These are phyloP conservation scores for Talaromyces sp. DNA, from an alignment of 2,329 filamentous ascomycete species.

Conservation along the genomic window DNA sequence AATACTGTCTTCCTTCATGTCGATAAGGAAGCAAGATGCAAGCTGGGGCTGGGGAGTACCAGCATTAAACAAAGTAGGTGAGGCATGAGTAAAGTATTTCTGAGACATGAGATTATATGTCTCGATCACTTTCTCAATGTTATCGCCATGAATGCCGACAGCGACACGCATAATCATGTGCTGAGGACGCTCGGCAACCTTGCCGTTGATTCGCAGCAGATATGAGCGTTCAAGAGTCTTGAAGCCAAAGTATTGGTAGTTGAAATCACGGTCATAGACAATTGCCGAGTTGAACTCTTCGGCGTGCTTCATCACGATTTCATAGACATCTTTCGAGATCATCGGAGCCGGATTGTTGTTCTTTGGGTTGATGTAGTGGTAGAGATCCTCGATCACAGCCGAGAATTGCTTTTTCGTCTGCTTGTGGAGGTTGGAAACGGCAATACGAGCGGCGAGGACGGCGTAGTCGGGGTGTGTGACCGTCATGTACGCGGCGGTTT, in stretches of 20 bases:
- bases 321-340: conserved; percentile 88
- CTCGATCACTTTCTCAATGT: conserved; percentile 91
- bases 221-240: conserved; percentile 98
- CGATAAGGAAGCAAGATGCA: conserved; percentile 96
- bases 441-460: conserved; percentile 95
- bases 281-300: conserved; percentile 98
- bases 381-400: conserved; percentile 86
- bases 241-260: conserved; percentile 99
- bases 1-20: conserved; percentile 99
- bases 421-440: conserved; percentile 99
- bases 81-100: conserved; percentile 98
- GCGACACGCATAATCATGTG: conserved; percentile 99
- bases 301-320: conserved; percentile 90
- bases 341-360: conserved; percentile 80
- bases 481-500: conserved; percentile 99
- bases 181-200: conserved; percentile 94
- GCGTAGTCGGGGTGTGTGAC: conserved; percentile 99
- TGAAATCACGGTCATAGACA: conserved; percentile 98
- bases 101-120: conserved; percentile 99
- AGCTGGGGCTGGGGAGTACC: conserved; percentile 92
- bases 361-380: conserved; percentile 93
- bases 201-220: conserved; percentile 88
- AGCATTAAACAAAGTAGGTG: conserved; percentile 95
- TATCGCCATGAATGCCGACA: conserved; percentile 91
- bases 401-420: conserved; percentile 99